Base-by-base conservation (phyloP, 148 eudicot species). In the Limonium bicolor region DNA sequence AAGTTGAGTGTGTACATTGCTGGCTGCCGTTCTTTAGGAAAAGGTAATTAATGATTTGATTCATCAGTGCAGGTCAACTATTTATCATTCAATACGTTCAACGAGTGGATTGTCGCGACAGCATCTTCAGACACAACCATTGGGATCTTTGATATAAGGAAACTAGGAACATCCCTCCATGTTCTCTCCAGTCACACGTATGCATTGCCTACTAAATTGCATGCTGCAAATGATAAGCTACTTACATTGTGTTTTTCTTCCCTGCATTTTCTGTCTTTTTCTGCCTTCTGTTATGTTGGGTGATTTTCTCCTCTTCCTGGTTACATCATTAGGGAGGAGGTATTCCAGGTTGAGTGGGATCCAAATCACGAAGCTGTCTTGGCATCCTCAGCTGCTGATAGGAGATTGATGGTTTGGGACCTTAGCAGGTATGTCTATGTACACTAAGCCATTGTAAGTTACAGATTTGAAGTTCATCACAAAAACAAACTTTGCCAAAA, bases 321-420 rank as follows among this genome's bases (percentile, higher is more conserved):
- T n/a, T n/a, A n/a, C n/a, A n/a, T n/a, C n/a, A n/a, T 82, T 70
- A 88, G 97, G 22, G 93, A 90, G 53, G 93, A 78, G 55, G 97
- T 84, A 23, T 90, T 90, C 63, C 95, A 90, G 71, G 95, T 90
- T 34, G 97, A 90, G 41, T 90, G 97, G 97, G 87, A 90, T 72
- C 97, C 97, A 4, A 72, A 84, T 63, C 97, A 90, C 48, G 97
- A 90, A 58, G 80, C 93, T 27, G 73, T 90, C 26, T 53, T 90
- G 55, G 93, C 97, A 21, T 90, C 97, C 20, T 77, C 95, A 28
- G 83, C 93, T 48, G 93, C 61, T 56, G 97, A 90, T 55, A 72
- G 97, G 54, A 78, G 97, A 56, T 62, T 90, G 70, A 90, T 84
- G 97, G 93, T 90, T 58, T 90, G 97, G 97, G 97, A 90, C 69